Evolutionary conservation across 345 rosid genomes (phyloP), one percentile per base, ranked within the genome.

Genomic region (Pelargonium nanum): DNA sequence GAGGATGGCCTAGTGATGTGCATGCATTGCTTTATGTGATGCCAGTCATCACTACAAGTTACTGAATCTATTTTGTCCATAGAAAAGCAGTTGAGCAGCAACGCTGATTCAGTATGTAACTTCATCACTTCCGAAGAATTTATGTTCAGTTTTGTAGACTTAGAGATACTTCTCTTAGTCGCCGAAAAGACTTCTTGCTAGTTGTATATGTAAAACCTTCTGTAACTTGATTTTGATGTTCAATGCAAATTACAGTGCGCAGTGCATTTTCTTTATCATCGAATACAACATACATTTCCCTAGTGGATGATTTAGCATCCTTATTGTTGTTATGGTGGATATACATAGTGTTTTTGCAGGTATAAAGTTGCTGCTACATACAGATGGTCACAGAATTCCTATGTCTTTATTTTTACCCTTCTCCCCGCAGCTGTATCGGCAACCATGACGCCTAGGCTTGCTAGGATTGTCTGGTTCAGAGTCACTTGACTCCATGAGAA

Each of bases 381-480:
- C 40, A 30, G 40, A 5, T 40, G 48, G 48, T 82, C 69, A 79
- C 56, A 68, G 61, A 60, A 55, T 48, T 22, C 68, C 65, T 48
- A 50, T 68, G 59, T 83, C 81, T 62, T 72, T 72, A 24, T 77
- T 83, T 66, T 78, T 76, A 72, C 65, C 62, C 72, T n/a, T 72
- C 71, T 57, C 78, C 53, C 65, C 77, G 60, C 87, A 75, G 13
- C 24, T 24, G 50, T 74, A 85, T 30, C 80, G 77, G 66, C 94
- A 85, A 26, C 94, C 97, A 70, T 92, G 91, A 55, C 77, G 81
- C 55, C 78, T 75, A 23, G 94, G 90, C 71, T 83, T 87, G 63
- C 70, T 71, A 4, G 93, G 88, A 74, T 87, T 80, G 50, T 77
- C 85, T 5, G 76, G 72, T n/a, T 77, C 95, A 0, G 91, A 77